Percentiles rank a stretch among this genome's conserved stretches.
phyloP scores from a whole-genome alignment of 2,329 filamentous ascomycete genomes.

The Dendryphion nanum region DNA sequence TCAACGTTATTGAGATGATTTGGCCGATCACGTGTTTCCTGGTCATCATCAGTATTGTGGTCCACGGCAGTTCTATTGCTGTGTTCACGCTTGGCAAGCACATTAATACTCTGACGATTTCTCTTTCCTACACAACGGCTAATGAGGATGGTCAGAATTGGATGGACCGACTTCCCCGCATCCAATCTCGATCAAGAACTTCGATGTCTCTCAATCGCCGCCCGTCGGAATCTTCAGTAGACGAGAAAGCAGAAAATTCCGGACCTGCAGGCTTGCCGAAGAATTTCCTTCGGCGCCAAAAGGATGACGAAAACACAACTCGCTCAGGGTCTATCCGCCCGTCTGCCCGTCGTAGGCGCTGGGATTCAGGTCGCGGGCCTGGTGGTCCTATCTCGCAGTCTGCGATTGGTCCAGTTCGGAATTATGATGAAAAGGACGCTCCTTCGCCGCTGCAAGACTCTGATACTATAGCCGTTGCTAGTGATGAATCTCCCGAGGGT shows the following conservation, averaged over 20 bases:
- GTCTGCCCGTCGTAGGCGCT: conserved; percentile 63
- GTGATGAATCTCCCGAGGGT: conserved; percentile 39
- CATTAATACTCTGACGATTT: conserved; percentile 93
- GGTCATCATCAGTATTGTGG: conserved; percentile 89
- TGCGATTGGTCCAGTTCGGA: conserved; percentile 72
- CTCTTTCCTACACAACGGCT: conserved; percentile 91
- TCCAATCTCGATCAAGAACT: conserved; percentile 79
- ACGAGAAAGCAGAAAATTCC: conserved; percentile 61
- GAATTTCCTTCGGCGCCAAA: conserved; percentile 72
- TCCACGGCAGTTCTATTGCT: conserved; percentile 96
- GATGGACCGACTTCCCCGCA: conserved; percentile 88
- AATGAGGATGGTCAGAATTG: conserved; percentile 86
- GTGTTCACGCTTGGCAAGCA: conserved; percentile 97
- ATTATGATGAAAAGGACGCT: conserved; percentile 31
- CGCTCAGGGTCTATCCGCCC: conserved; percentile 54
- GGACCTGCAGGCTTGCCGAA: conserved; percentile 63
- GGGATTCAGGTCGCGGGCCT: conserved; percentile 68
- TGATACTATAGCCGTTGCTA: conserved; percentile 41
- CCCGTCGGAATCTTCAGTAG: conserved; percentile 56
- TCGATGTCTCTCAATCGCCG: conserved; percentile 68
- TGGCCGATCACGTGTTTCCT: conserved; percentile 96
- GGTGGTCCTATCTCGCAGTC: conserved; percentile 89
- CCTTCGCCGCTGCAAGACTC: conserved; percentile 44
- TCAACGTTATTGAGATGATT: conserved; percentile 76
- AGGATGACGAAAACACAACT: conserved; percentile 68